Conservation (phyloP, 108 stramenopile genomes). For the Cyclotella atomus region DNA sequence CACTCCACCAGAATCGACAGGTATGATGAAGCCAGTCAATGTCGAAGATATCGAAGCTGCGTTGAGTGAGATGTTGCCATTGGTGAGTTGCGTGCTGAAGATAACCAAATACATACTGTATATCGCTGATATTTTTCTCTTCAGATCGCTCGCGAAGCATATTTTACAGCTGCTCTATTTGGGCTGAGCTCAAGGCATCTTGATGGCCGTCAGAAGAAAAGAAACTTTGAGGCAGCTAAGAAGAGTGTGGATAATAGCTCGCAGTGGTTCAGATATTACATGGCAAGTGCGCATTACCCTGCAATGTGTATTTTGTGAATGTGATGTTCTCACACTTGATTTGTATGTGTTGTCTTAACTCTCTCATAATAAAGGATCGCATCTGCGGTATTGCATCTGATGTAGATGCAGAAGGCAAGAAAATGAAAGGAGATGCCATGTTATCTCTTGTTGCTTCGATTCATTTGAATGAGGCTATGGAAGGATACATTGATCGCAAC, state of each 20-base stretch:
- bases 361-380: conserved; percentile 34
- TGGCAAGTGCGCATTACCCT: too few species aligned
- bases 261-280: conserved; percentile 85
- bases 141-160: conserved; percentile 87
- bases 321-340: too few species aligned
- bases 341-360: not conserved
- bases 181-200: conserved; percentile 77
- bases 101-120: too few species aligned
- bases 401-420: conserved; percentile 57
- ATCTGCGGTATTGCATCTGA: conserved; percentile 82
- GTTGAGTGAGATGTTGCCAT: conserved; percentile 75
- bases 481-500: conserved; percentile 86
- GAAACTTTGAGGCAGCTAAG: conserved; percentile 86
- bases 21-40: conserved; percentile 68
- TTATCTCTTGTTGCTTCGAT: conserved; percentile 83
- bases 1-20: conserved; percentile 36
- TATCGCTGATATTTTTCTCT: too few species aligned
- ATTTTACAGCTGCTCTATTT: conserved; percentile 88
- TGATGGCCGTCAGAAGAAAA: conserved; percentile 88
- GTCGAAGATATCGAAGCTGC: conserved; percentile 77
- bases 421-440: conserved; percentile 78
- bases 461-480: conserved; percentile 86
- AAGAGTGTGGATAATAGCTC: conserved; percentile 83
- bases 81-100: not conserved
- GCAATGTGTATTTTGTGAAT: too few species aligned